Evolutionary conservation across 768 basidiomycete species (phyloP).

Genomic region (Suillus brevipes): DNA sequence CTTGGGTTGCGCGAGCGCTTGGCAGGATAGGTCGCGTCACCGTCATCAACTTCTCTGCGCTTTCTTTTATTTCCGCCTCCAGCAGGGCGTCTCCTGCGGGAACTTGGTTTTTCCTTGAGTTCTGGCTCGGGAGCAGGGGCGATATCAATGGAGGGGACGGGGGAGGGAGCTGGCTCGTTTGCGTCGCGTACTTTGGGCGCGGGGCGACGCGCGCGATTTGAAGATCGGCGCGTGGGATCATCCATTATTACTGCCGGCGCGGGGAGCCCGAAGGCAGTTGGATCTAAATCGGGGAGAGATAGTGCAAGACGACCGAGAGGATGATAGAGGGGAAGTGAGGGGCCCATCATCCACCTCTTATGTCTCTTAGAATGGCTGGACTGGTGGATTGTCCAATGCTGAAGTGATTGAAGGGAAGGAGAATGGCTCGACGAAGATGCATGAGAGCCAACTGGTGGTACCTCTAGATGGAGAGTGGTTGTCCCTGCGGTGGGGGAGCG

Average conservation of each 20-base stretch:
- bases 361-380: conserved; percentile 15
- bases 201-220: conserved; percentile 47
- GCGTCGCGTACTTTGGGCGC: conserved; percentile 52
- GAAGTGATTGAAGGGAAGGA: conserved; percentile 14
- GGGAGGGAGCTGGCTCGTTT: conserved; percentile 37
- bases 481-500: conserved; percentile 51
- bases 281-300: conserved; percentile 66
- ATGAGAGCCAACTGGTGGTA: conserved; percentile 14
- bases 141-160: conserved; percentile 16
- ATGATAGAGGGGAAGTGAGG: conserved; percentile 65
- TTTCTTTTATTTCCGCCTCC: conserved; percentile 53
- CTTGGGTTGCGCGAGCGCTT: conserved; percentile 61
- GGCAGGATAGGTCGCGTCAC: conserved; percentile 69
- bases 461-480: conserved; percentile 24
- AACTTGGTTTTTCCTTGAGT: conserved; percentile 45
- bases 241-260: conserved; percentile 42
- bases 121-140: conserved; percentile 37
- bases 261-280: conserved; percentile 56
- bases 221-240: conserved; percentile 43
- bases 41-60: conserved; percentile 60
- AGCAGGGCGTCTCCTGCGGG: conserved; percentile 46
- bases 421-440: conserved; percentile 20
- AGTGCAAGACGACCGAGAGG: conserved; percentile 62
- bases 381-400: conserved; percentile 11
- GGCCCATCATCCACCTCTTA: conserved; percentile 28